Conservation (phyloP, 768 basidiomycete species). For the Cantharellus cinnabarinus region DNA sequence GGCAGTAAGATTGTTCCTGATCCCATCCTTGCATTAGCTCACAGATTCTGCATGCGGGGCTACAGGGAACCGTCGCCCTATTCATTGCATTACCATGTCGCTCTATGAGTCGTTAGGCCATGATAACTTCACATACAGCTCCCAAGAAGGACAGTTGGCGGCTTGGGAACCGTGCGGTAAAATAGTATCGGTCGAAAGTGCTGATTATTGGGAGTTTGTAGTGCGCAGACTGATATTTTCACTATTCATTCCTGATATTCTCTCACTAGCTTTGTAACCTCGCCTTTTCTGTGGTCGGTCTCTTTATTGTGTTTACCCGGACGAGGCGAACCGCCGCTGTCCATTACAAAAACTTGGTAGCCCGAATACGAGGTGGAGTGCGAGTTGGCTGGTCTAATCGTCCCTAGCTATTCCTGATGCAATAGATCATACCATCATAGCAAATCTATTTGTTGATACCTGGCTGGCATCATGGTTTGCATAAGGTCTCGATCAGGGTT, state of each 20-base stretch:
- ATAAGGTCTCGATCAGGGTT: constrained; percentile 12
- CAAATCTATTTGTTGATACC: not conserved
- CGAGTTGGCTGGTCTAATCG: not conserved
- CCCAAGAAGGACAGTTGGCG: constrained; percentile 29
- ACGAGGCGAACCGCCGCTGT: constrained; percentile 45
- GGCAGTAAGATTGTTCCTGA: not conserved
- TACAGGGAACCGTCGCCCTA: constrained; percentile 79
- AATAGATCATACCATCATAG: too few relatives aligned
- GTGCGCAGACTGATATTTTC: constrained; percentile 25
- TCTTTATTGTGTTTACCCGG: constrained; percentile 46
- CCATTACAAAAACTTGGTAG: constrained; percentile 68
- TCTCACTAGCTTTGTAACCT: constrained; percentile 28
- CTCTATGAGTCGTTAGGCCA: not conserved
- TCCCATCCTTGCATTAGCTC: constrained; percentile 25
- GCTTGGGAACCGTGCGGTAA: constrained; percentile 83
- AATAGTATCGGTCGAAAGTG: constrained; percentile 54
- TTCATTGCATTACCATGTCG: constrained; percentile 42
- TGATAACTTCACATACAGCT: not conserved
- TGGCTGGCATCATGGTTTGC: not conserved
- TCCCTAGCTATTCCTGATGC: too few relatives aligned
- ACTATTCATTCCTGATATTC: not conserved
- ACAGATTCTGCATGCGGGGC: constrained; percentile 84
- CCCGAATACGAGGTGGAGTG: constrained; percentile 30
- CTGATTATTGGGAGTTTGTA: constrained; percentile 80
- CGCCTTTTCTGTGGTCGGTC: constrained; percentile 42